These are phyloP conservation scores for Ceratocystis huliohia DNA, from an alignment of 2,329 filamentous ascomycete genomes.

Conservation along the genomic window DNA sequence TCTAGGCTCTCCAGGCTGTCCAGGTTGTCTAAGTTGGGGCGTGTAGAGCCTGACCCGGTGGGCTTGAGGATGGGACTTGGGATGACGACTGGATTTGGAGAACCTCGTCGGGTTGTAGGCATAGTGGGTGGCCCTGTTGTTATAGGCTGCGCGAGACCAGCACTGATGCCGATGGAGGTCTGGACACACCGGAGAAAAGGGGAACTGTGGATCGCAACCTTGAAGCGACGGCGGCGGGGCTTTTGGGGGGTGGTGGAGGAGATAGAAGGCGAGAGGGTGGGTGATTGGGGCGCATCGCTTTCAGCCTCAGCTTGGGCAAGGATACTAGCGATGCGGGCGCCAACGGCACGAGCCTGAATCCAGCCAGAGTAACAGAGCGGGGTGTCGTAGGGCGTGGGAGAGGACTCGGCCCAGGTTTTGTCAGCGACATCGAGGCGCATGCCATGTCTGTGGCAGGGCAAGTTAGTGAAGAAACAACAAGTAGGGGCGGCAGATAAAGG, in stretches of 20 bases:
- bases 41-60: conserved; percentile 12
- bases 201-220: conserved; percentile 81
- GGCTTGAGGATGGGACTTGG: conserved; percentile 21
- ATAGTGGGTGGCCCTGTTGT: conserved; percentile 27
- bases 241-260: conserved; percentile 1
- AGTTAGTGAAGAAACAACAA: not conserved
- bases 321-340: conserved; percentile 69
- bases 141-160: conserved; percentile 49
- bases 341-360: conserved; percentile 71
- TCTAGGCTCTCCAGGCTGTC: conserved; percentile 6
- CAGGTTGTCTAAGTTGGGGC: not conserved
- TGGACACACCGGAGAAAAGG: conserved; percentile 76
- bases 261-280: conserved; percentile 17
- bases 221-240: conserved; percentile 47
- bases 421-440: conserved; percentile 88
- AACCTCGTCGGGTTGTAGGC: conserved; percentile 6
- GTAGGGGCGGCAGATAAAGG: not conserved
- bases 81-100: conserved; percentile 15
- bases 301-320: conserved; percentile 41
- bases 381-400: conserved; percentile 87
- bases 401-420: conserved; percentile 87
- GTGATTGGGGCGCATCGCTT: conserved; percentile 27
- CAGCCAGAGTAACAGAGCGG: conserved; percentile 91
- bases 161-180: conserved; percentile 49
- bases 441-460: conserved; percentile 53